Percentiles rank a stretch among this genome's conserved stretches.
Conservation (phyloP, 2,329 filamentous ascomycete species). For the Pseudogymnoascus sp. region DNA sequence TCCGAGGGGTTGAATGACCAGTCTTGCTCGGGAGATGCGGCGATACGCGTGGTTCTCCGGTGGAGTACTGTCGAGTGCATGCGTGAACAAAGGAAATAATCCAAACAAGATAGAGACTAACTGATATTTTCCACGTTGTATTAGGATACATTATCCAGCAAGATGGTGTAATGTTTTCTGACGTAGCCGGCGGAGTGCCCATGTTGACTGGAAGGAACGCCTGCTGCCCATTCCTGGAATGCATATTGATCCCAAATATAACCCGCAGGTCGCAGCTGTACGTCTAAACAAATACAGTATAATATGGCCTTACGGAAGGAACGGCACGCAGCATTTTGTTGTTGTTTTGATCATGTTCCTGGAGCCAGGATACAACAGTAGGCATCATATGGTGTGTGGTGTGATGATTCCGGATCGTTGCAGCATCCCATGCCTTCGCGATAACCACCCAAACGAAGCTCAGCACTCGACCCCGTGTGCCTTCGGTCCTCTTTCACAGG, state of each 20-base stretch:
- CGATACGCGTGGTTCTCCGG: neutral
- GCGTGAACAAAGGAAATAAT: neutral
- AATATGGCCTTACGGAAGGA: neutral
- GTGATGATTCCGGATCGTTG: neutral
- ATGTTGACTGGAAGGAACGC: neutral
- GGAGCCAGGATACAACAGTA: neutral
- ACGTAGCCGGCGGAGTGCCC: neutral
- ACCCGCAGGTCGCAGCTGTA: neutral
- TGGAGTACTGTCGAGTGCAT: neutral
- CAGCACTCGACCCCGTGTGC: neutral
- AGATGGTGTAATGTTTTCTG: neutral
- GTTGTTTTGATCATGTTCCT: neutral
- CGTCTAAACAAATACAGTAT: neutral
- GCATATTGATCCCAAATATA: conserved; percentile 9
- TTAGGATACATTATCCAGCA: neutral
- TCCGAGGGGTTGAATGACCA: neutral
- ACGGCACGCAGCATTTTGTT: neutral
- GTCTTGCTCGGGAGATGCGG: neutral
- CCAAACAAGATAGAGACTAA: neutral
- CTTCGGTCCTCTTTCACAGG: neutral
- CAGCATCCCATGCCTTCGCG: neutral
- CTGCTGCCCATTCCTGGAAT: neutral
- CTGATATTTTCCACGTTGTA: neutral
- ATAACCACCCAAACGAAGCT: neutral
- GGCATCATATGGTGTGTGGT: neutral